Evolutionary conservation across 2,329 filamentous ascomycete species (phyloP).

Genomic region (Diaporthe ilicicola): DNA sequence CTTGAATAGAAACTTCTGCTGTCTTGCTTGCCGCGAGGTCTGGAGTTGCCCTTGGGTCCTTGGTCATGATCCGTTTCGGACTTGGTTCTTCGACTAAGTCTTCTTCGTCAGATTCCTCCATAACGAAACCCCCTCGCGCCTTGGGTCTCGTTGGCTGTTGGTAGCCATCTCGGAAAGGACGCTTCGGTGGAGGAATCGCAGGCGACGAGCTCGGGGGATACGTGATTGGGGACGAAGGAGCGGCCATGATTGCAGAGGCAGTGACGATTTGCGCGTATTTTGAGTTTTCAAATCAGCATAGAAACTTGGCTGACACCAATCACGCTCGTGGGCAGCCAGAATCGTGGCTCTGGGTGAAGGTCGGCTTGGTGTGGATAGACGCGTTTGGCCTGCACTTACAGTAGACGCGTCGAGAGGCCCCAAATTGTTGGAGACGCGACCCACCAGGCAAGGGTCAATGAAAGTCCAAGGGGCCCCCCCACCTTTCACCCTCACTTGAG

Average conservation of each 20-base stretch:
- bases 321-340: neutral
- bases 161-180: conserved; percentile 44
- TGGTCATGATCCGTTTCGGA: conserved; percentile 54
- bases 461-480: too few species aligned
- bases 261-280: too few species aligned
- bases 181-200: conserved; percentile 43
- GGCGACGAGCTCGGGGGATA: conserved; percentile 43
- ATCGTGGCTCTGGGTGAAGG: neutral
- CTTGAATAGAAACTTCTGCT: neutral
- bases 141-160: conserved; percentile 43
- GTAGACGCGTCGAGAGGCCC: conserved; percentile 15
- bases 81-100: conserved; percentile 46
- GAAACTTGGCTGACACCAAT: neutral
- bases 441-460: neutral
- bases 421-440: conserved; percentile 13
- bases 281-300: neutral
- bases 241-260: conserved; percentile 32
- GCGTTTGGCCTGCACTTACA: conserved; percentile 31
- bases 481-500: neutral
- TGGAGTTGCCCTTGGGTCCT: conserved; percentile 38
- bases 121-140: conserved; percentile 52
- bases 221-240: conserved; percentile 39
- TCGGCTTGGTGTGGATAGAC: conserved; percentile 21
- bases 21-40: conserved; percentile 28
- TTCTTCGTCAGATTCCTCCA: conserved; percentile 52